These are phyloP conservation scores for Lignosus rhinocerotis DNA, from an alignment of 1,284 basidiomycete genomes.

Conservation along the genomic window DNA sequence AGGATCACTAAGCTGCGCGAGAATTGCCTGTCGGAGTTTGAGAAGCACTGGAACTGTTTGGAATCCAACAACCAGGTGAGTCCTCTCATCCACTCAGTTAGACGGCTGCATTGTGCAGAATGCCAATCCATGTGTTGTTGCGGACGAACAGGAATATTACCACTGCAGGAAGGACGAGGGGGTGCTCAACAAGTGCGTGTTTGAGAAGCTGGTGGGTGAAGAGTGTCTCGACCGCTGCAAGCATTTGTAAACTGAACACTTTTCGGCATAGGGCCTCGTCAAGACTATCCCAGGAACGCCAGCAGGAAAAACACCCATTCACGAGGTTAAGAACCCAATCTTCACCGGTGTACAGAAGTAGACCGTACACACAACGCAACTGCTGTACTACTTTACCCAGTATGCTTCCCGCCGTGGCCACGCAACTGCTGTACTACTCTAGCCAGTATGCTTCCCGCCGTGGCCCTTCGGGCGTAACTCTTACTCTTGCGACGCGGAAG, in stretches of 20 bases:
- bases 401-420: background rate
- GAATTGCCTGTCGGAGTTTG: constrained; percentile 87
- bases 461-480: background rate
- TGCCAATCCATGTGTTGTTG: background rate
- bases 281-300: constrained; percentile 95
- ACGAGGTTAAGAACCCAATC: constrained; percentile 88
- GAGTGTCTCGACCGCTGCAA: background rate
- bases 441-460: background rate
- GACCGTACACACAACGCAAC: constrained; percentile 19
- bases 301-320: constrained; percentile 82
- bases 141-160: constrained; percentile 76
- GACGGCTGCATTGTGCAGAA: background rate
- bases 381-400: constrained; percentile 7
- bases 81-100: constrained; percentile 2
- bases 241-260: background rate
- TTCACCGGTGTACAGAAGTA: constrained; percentile 78
- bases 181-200: constrained; percentile 92
- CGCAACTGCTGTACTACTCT: constrained; percentile 9
- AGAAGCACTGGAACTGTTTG: constrained; percentile 94
- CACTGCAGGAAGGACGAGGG: constrained; percentile 91
- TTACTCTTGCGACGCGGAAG: background rate
- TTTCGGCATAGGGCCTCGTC: constrained; percentile 68
- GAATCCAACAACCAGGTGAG: constrained; percentile 94
- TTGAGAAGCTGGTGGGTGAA: constrained; percentile 87
- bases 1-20: constrained; percentile 94